A percentile compares a stretch with the other conserved stretches of the same genome.
phyloP scores from a whole-genome alignment of 305 asterid species.

The Nicotiana rustica region DNA sequence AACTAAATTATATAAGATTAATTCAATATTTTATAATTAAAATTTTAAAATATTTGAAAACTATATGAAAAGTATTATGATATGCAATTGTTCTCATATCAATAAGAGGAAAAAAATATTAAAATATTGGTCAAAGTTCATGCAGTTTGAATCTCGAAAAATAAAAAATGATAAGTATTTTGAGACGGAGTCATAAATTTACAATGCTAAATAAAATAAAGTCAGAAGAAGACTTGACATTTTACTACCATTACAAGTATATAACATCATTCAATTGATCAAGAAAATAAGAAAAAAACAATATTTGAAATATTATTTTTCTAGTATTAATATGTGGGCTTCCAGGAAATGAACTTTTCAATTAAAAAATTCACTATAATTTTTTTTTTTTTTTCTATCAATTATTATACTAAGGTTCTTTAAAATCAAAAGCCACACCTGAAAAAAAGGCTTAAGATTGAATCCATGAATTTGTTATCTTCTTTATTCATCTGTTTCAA shows the following conservation, averaged over 20 bases:
- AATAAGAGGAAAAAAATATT: too few relatives aligned
- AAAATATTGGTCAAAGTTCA: too few relatives aligned
- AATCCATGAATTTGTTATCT: constrained; percentile 1
- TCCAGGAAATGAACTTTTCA: constrained; percentile 20
- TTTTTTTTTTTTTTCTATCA: not conserved
- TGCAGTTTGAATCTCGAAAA: too few relatives aligned
- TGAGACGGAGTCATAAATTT: not conserved
- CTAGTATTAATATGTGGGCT: not conserved
- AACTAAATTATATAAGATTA: too few relatives aligned
- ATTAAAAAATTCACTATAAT: not conserved
- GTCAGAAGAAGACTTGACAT: not conserved
- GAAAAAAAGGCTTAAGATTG: not conserved
- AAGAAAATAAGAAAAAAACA: not conserved
- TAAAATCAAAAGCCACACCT: not conserved
- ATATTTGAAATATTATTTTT: not conserved
- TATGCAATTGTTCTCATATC: too few relatives aligned
- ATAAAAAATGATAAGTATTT: too few relatives aligned
- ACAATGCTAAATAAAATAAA: not conserved
- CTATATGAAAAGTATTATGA: too few relatives aligned
- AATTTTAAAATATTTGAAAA: too few relatives aligned
- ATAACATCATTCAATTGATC: not conserved
- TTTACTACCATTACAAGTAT: not conserved
- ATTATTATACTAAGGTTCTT: not conserved
- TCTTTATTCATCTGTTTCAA: not conserved
- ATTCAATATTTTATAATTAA: too few relatives aligned